Base-by-base conservation (phyloP, 73 alveolate genomes). In the Paraurostyla sp. region DNA sequence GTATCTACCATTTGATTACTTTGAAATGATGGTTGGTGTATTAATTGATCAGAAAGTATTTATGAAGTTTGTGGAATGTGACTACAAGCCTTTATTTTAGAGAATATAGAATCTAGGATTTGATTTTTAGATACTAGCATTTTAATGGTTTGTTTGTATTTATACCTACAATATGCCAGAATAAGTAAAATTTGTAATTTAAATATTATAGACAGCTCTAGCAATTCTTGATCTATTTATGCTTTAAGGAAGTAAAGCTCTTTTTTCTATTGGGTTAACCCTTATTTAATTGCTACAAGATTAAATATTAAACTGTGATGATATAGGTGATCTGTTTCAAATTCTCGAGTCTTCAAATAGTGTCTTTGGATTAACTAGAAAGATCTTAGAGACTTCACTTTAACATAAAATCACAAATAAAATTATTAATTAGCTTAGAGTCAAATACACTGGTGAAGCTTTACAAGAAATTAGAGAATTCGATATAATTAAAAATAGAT, bases 121-220 rank as follows among this genome's bases (percentile, higher is more conserved):
- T 30, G 93, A 87, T 58, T 75, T 89, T 29, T 35, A 59, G 0
- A 84, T 87, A n/a, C 71, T 75, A 20, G 90, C 93, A 6, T 84
- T 87, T 16, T 65, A 87, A 45, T 87, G 93, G 90, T 75, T 87
- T 75, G 84, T 87, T 20, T 87, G 93, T 35, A 76, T 87, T 2
- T 87, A 52, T 50, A 18, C 93, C n/a, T 87, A 87, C 41, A 87
- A 75, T 51, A 52, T 87, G 80, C 93, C 93, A 16, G 80, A 56
- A 42, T 50, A 76, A 9, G 86, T 73, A 73, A 73, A 16, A 25
- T 73, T 13, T 22, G 7, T 40, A 73, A 32, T 11, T 45, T n/a
- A 32, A 13, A 73, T 48, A 0, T 38, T 58, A 71, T 35, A 73
- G 86, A 43, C 83, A 25, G 82, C 87, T 25, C 33, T 87, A 38